Percentiles rank a stretch among this genome's conserved stretches.
Evolutionary conservation across 2,329 filamentous ascomycete genomes (phyloP).

Genomic region (Venturia carpophila): DNA sequence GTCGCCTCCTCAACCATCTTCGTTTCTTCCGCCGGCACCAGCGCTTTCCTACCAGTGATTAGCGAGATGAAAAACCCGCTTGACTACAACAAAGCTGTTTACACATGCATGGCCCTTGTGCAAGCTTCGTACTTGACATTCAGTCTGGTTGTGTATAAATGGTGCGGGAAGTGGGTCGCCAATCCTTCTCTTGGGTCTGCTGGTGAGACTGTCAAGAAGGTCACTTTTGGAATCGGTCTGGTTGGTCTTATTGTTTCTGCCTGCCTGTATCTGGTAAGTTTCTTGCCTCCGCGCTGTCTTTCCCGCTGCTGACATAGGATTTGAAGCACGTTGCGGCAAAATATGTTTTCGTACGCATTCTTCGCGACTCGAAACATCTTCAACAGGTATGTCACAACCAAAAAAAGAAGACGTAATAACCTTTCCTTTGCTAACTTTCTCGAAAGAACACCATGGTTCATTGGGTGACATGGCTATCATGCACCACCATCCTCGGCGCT

Average conservation of each 20-base stretch:
- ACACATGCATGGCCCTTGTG: constrained; percentile 51
- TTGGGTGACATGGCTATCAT: constrained; percentile 45
- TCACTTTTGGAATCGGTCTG: constrained; percentile 52
- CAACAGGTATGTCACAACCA: constrained; percentile 28
- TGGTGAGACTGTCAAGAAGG: constrained; percentile 51
- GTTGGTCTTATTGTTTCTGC: constrained; percentile 47
- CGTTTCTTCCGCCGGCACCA: constrained; percentile 51
- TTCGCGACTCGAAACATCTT: constrained; percentile 45
- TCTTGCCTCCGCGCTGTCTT: neutral
- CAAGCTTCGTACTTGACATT: constrained; percentile 51
- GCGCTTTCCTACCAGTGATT: constrained; percentile 56
- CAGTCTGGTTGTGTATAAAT: constrained; percentile 53
- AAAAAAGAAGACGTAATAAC: neutral
- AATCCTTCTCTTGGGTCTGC: constrained; percentile 55
- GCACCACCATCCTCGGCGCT: constrained; percentile 36
- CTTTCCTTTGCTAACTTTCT: neutral
- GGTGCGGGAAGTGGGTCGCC: constrained; percentile 55
- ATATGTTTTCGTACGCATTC: constrained; percentile 49
- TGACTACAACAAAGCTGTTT: constrained; percentile 54
- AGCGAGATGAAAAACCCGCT: constrained; percentile 55
- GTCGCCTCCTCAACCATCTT: constrained; percentile 53
- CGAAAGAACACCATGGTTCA: constrained; percentile 41
- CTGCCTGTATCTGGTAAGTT: constrained; percentile 33
- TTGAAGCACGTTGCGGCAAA: constrained; percentile 43
- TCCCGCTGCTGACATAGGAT: neutral